A percentile compares a stretch with the other conserved stretches of the same genome.
Evolutionary conservation across 140 eudicot genomes (phyloP).

Genomic region (Anethum foeniculum): DNA sequence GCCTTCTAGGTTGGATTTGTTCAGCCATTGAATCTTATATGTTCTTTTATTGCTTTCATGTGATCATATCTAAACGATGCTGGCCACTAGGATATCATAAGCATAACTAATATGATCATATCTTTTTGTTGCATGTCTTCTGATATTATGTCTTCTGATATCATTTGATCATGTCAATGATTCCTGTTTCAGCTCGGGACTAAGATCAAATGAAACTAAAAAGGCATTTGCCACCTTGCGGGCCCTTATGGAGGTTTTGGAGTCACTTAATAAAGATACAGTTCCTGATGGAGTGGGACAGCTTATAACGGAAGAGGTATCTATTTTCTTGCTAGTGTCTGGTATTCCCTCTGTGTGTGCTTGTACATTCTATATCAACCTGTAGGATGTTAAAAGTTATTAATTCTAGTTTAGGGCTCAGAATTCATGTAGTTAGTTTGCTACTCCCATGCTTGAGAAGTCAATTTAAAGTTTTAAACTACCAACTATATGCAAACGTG

Average conservation of each 20-base stretch:
- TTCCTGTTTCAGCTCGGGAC: constrained; percentile 37
- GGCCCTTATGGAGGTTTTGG: constrained; percentile 96
- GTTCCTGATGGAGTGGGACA: constrained; percentile 69
- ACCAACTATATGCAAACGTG: background rate
- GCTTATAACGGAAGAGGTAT: constrained; percentile 68
- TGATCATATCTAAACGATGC: background rate
- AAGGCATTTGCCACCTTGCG: constrained; percentile 80
- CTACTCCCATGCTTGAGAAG: background rate
- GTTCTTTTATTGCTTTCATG: background rate
- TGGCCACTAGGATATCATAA: no score
- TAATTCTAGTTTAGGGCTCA: background rate
- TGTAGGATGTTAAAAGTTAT: background rate
- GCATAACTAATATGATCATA: background rate
- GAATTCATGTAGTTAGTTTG: background rate
- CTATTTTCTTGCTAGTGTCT: background rate
- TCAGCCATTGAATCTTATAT: background rate
- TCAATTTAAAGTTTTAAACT: background rate
- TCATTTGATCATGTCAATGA: background rate
- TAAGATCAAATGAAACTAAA: constrained; percentile 57
- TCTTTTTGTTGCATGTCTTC: background rate
- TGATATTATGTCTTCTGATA: background rate
- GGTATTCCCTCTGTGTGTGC: background rate
- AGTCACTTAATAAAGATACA: constrained; percentile 65
- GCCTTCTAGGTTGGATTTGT: background rate
- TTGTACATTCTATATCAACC: background rate